Evolutionary conservation across 202 grass and related monocot genomes (phyloP), one percentile per base, ranked within the genome.

Genomic region (Digitaria exilis): DNA sequence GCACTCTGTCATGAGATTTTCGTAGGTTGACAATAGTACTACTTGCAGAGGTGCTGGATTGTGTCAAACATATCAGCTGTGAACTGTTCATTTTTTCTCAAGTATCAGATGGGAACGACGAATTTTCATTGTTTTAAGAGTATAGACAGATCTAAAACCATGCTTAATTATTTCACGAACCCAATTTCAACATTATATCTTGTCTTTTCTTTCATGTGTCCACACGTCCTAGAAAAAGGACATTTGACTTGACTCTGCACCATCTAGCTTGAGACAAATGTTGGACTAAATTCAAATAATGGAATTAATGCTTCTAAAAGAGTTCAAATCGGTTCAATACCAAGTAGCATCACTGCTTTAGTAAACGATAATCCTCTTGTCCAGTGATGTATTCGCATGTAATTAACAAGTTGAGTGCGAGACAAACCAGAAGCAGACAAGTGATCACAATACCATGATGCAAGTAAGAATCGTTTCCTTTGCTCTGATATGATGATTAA

Each of bases 71-170:
- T 11, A 51, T 26, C 48, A 51, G 25, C 1, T 22, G 10, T 49
- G 26, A 71, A 25, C 65, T 48, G 18, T 65, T 64, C 44, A 35
- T 64, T 79, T 64, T n/a, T 31, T 54, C 25, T 44, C 0, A 57
- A 45, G 26, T 66, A 11, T 86, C 58, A 55, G 80, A 80, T 2
- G 21, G 56, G 58, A 61, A 21, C 11, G 4, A 58, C 63, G 30
- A 62, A 34, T 11, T 57, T 44, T 29, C 2, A 51, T 1, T 32
- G 73, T 69, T 61, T 30, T 9, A 46, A 7, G 16, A 41, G 71
- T 85, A 57, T 69, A 85, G 56, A 81, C 64, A 69, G 70, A 81
- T 76, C 29, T 77, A 81, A 89, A 81, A 71, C 45, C 87, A 65
- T 71, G 77, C 31, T 71, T 64, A 30, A 16, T 61, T 63, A 39